Percentiles rank a stretch among this genome's conserved stretches.
phyloP scores from a whole-genome alignment of 1,139 yeast genomes.

The Scheffersomyces lignicola region DNA sequence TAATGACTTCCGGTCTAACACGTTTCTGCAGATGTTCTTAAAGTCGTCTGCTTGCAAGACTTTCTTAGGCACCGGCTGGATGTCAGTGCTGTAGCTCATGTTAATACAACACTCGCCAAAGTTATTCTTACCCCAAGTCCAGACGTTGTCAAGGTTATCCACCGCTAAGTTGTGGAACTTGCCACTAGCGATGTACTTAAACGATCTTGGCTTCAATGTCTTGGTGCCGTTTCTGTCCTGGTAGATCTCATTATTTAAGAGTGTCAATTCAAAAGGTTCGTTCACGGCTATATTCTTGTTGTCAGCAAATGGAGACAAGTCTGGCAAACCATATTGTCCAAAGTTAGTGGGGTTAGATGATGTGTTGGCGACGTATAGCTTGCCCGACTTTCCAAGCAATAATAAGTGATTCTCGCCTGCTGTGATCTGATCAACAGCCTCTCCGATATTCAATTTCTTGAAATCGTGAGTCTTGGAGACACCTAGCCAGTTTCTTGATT shows the following conservation, averaged over 20 bases:
- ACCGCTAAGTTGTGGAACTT: conserved; percentile 67
- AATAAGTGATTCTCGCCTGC: conserved; percentile 71
- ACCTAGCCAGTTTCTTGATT: conserved; percentile 27
- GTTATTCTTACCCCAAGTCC: conserved; percentile 83
- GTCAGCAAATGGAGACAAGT: conserved; percentile 58
- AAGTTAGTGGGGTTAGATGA: conserved; percentile 42
- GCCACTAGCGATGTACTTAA: conserved; percentile 70
- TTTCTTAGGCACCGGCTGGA: conserved; percentile 66
- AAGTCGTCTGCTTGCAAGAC: conserved; percentile 34
- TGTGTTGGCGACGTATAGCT: conserved; percentile 64
- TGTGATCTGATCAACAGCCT: conserved; percentile 50
- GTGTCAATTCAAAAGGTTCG: conserved; percentile 32
- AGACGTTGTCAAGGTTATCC: conserved; percentile 62
- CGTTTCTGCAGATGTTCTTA: conserved; percentile 18
- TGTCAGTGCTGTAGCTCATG: conserved; percentile 62
- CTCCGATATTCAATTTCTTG: conserved; percentile 28
- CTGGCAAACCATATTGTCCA: conserved; percentile 87
- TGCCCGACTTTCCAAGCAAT: conserved; percentile 59
- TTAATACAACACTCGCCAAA: conserved; percentile 83
- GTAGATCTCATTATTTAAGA: conserved; percentile 36
- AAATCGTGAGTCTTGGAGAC: conserved; percentile 11
- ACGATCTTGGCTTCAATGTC: conserved; percentile 38
- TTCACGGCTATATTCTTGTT: conserved; percentile 23
- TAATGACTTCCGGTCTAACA: conserved; percentile 23
- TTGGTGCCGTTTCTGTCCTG: conserved; percentile 21